Evolutionary conservation across 208 protist species (phyloP), one percentile per base, ranked within the genome.

Genomic region (Trypanosoma vivax): DNA sequence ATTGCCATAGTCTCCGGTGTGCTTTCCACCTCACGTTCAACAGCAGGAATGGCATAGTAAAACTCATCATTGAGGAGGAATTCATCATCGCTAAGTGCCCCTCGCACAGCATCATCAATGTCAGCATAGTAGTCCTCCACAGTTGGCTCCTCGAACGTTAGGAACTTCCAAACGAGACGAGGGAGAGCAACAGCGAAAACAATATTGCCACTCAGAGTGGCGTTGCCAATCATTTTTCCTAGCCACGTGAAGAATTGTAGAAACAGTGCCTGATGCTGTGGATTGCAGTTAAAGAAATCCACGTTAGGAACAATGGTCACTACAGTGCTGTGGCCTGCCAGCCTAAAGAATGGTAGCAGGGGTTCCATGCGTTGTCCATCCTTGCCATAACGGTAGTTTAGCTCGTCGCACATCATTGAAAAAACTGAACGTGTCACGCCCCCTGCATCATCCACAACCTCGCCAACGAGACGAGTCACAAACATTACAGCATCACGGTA

Each of bases 271-370:
- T 69, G 78, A 19, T 69, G 73, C 21, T 71, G 68, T 28, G 62
- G 66, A 29, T 73, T 72, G n/a, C 53, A 56, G 38, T 66, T 54
- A 30, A 85, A 64, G 21, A 70, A 70, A 18, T 67, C 50, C 72
- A 90, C 87, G 59, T 94, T 94, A 23, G 88, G 88, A 27, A 92
- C 79, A 0, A 92, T 58, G 16, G 64, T 90, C 66, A 87, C 81
- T 43, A 90, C 68, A 37, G 73, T 94, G 59, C 76, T 89, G 71
- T 94, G 88, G 11, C 42, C 53, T 47, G 76, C 80, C 10, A 90
- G 70, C 52, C 76, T 70, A 55, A 91, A 91, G 18, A 94, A 77
- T 21, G 88, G 83, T 50, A 94, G 56, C 24, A 76, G 35, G 3
- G 88, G 88, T 29, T 91, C 80, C 3, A 60, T 45, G 18, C 81